These are phyloP conservation scores for Beta corolliflora DNA, from an alignment of 179 eudicot species.

Conservation along the genomic window DNA sequence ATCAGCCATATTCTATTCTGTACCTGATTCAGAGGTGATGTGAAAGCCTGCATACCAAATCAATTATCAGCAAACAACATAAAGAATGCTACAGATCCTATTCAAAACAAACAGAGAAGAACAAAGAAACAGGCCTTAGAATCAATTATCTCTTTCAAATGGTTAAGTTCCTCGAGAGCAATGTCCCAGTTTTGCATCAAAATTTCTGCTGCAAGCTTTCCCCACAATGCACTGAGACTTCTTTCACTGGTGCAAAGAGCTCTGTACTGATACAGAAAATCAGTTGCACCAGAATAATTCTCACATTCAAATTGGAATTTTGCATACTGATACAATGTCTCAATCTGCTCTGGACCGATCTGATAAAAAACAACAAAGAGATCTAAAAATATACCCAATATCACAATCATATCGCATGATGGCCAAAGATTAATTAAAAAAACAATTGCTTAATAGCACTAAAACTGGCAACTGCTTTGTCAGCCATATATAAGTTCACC, in stretches of 20 bases:
- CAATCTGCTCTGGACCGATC: constrained; percentile 97
- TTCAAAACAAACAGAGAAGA: neutral
- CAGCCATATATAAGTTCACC: neutral
- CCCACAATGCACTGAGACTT: constrained; percentile 92
- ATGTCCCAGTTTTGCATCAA: constrained; percentile 97
- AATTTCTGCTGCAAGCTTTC: constrained; percentile 95
- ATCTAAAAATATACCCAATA: neutral
- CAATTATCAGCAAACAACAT: constrained; percentile 25
- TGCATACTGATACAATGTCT: constrained; percentile 91
- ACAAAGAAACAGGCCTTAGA: constrained; percentile 51
- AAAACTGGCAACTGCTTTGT: neutral
- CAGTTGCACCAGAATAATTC: constrained; percentile 97
- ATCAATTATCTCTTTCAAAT: constrained; percentile 86
- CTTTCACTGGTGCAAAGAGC: constrained; percentile 87
- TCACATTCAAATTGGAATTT: constrained; percentile 99
- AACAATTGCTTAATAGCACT: neutral
- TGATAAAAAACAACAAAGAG: constrained; percentile 26
- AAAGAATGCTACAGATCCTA: neutral
- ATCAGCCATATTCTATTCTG: constrained; percentile 93
- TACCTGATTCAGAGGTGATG: constrained; percentile 82
- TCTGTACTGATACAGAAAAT: constrained; percentile 88
- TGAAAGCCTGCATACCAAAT: constrained; percentile 62
- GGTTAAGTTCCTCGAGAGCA: constrained; percentile 83
- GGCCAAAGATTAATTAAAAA: neutral
- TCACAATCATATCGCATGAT: neutral